A percentile compares a stretch with the other conserved stretches of the same genome.
Evolutionary conservation across 1,139 yeast genomes (phyloP).

Genomic region (Dujonia santamariae): DNA sequence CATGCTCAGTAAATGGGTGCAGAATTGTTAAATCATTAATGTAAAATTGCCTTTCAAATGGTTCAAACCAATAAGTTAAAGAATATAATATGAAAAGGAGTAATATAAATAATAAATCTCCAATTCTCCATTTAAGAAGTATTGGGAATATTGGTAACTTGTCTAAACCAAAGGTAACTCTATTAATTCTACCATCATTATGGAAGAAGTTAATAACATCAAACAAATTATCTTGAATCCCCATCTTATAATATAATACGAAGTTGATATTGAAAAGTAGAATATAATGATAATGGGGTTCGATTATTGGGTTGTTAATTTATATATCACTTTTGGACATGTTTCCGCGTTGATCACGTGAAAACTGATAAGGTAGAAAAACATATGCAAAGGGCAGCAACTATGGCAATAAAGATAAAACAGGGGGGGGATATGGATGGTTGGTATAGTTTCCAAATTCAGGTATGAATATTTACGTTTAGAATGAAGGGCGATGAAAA

Average conservation of each 20-base stretch:
- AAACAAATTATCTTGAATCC: conserved; percentile 3
- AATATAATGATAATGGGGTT: too few relatives aligned
- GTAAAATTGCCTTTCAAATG: conserved; percentile 69
- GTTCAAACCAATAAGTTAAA: conserved; percentile 46
- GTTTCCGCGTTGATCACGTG: too few relatives aligned
- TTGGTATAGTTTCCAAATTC: too few relatives aligned
- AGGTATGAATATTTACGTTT: too few relatives aligned
- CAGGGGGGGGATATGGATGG: too few relatives aligned
- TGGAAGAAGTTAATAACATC: conserved; percentile 6
- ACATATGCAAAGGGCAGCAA: too few relatives aligned
- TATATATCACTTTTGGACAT: too few relatives aligned
- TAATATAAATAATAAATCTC: conserved; percentile 49
- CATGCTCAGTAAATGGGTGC: conserved; percentile 69
- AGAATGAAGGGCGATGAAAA: too few relatives aligned
- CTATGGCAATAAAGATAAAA: too few relatives aligned
- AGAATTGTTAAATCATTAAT: conserved; percentile 45
- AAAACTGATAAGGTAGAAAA: too few relatives aligned
- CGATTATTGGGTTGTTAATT: too few relatives aligned
- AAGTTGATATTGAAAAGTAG: too few relatives aligned
- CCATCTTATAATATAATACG: background rate
- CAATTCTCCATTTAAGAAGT: conserved; percentile 55
- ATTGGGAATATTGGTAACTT: conserved; percentile 24
- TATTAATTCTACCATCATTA: conserved; percentile 24
- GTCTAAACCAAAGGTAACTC: conserved; percentile 51
- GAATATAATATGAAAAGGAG: conserved; percentile 41